These are phyloP conservation scores for Amanita brunnescens DNA, from an alignment of 768 basidiomycete genomes.

Conservation along the genomic window DNA sequence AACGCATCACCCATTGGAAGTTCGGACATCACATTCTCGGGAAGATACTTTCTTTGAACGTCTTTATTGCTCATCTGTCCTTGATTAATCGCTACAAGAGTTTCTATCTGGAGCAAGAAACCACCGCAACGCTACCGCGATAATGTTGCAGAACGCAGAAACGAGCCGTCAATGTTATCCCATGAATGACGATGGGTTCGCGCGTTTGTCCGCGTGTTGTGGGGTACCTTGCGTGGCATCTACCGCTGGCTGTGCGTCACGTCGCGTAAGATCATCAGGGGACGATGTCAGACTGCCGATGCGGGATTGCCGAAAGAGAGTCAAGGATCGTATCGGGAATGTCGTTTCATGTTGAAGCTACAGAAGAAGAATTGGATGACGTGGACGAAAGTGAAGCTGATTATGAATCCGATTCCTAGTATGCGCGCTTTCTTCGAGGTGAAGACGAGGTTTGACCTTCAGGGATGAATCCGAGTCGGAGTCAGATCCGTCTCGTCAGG, in stretches of 20 bases:
- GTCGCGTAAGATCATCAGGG: conserved; percentile 12
- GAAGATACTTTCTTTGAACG: too few species aligned
- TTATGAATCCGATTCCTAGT: conserved; percentile 35
- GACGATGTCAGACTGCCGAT: neutral
- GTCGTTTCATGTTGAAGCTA: conserved; percentile 6
- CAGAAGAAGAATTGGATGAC: conserved; percentile 17
- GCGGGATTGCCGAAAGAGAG: conserved; percentile 14
- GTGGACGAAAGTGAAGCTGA: conserved; percentile 19
- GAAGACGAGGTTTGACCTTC: conserved; percentile 23
- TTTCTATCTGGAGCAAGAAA: too few species aligned
- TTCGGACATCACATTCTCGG: too few species aligned
- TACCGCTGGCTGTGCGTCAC: conserved; percentile 9
- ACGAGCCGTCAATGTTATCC: conserved; percentile 6
- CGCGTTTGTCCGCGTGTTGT: conserved; percentile 15
- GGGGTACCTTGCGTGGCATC: conserved; percentile 18
- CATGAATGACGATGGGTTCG: conserved; percentile 9
- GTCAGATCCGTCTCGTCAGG: conserved; percentile 13
- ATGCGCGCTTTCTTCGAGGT: conserved; percentile 49
- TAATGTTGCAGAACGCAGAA: conserved; percentile 9
- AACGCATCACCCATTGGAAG: too few species aligned
- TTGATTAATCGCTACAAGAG: too few species aligned
- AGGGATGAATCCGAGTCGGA: conserved; percentile 17
- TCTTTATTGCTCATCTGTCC: too few species aligned
- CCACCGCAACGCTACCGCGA: too few species aligned
- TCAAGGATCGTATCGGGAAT: neutral